These are phyloP conservation scores for Populus simonii DNA, from an alignment of 345 rosid genomes.

Conservation along the genomic window DNA sequence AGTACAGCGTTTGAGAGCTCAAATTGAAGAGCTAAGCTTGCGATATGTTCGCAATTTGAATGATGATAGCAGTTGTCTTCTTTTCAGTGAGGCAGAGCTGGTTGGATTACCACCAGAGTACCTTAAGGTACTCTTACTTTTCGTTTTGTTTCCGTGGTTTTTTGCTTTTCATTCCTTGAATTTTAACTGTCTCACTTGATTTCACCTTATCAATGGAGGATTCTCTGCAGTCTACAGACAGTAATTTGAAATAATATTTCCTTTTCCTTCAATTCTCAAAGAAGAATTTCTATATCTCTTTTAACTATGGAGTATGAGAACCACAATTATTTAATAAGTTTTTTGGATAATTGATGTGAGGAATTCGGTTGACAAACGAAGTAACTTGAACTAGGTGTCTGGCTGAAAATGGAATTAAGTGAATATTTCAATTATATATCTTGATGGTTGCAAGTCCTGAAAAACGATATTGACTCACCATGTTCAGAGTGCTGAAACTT, in stretches of 20 bases:
- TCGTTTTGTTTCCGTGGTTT: background rate
- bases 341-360: background rate
- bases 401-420: background rate
- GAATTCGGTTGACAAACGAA: background rate
- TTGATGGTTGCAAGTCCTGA: background rate
- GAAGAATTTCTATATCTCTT: too few species aligned
- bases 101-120: slow-evolving; percentile 71
- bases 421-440: background rate
- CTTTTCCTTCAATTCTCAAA: too few species aligned
- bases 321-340: background rate
- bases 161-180: background rate
- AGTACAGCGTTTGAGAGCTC: slow-evolving; percentile 62
- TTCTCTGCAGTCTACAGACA: background rate
- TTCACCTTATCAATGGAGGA: background rate
- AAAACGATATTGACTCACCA: background rate
- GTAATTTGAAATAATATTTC: background rate
- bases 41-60: slow-evolving; percentile 67
- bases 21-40: slow-evolving; percentile 71
- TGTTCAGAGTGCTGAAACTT: background rate
- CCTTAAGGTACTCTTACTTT: slow-evolving; percentile 51
- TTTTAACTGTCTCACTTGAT: too few species aligned
- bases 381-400: background rate
- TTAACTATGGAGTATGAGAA: too few species aligned
- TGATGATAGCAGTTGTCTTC: slow-evolving; percentile 63
- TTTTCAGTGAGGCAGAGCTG: slow-evolving; percentile 66